A percentile compares a stretch with the other conserved stretches of the same genome.
phyloP scores from a whole-genome alignment of 2,329 filamentous ascomycete genomes.

The Colletotrichum paranaense region DNA sequence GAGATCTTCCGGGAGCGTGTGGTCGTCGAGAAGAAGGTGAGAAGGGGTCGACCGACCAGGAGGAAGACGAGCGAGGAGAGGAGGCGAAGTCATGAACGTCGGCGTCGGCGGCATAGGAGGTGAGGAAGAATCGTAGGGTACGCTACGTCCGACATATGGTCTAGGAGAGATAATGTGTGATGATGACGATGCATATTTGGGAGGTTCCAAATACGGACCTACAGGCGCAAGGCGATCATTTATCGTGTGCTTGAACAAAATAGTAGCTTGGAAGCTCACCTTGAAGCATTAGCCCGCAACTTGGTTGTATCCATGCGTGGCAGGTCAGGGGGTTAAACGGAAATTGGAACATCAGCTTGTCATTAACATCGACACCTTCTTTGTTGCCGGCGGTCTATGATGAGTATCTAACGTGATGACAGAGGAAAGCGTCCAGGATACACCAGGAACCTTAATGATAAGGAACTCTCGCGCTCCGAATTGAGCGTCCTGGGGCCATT shows the following conservation, averaged over 20 bases:
- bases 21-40: constrained; percentile 5
- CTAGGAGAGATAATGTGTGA: not conserved
- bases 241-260: too few relatives aligned
- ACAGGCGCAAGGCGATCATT: not conserved
- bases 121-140: not conserved
- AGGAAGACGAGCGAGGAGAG: constrained; percentile 4
- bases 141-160: not conserved
- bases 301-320: not conserved
- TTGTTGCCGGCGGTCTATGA: constrained; percentile 33
- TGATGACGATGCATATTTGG: not conserved
- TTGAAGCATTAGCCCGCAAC: not conserved
- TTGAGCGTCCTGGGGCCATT: not conserved
- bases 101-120: not conserved
- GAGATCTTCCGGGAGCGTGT: constrained; percentile 4
- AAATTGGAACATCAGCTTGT: constrained; percentile 18
- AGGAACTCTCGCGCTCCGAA: constrained; percentile 1
- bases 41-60: constrained; percentile 1
- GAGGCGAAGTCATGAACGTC: constrained; percentile 11
- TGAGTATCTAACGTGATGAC: constrained; percentile 33
- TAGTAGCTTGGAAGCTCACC: not conserved
- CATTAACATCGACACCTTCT: constrained; percentile 34
- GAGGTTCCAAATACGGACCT: not conserved
- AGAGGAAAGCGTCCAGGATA: constrained; percentile 2
- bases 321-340: not conserved
- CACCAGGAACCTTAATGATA: not conserved